A percentile compares a stretch with the other conserved stretches of the same genome.
These are phyloP conservation scores for Prasinococcaceae sp. DNA, from an alignment of 139 green algal species.

Conservation along the genomic window DNA sequence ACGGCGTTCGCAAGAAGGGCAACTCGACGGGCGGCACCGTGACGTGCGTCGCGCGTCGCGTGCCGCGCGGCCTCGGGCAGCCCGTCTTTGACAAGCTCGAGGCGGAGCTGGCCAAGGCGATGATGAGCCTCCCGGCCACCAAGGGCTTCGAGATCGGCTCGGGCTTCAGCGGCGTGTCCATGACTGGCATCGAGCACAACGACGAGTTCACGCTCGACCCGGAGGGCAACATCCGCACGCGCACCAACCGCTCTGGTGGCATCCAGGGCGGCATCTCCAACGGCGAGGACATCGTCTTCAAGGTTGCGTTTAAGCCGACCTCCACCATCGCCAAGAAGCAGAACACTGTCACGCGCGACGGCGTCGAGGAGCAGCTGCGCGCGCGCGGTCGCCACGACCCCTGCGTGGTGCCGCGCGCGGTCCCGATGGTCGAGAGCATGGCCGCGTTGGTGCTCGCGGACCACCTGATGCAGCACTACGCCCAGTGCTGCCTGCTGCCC, in stretches of 20 bases:
- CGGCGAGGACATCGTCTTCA: constrained; percentile 86
- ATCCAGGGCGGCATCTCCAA: constrained; percentile 83
- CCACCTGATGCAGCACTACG: constrained; percentile 82
- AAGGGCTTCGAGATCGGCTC: constrained; percentile 98
- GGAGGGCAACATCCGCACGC: constrained; percentile 60
- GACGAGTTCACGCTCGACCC: constrained; percentile 83
- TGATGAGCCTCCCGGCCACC: constrained; percentile 88
- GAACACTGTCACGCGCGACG: constrained; percentile 32
- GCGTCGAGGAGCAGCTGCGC: constrained; percentile 65
- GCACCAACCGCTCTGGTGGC: constrained; percentile 61
- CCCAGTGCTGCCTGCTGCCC: constrained; percentile 85
- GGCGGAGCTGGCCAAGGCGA: constrained; percentile 87
- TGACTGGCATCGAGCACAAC: constrained; percentile 89
- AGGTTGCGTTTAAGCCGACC: constrained; percentile 97
- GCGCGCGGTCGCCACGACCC: constrained; percentile 85
- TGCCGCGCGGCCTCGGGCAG: constrained; percentile 67
- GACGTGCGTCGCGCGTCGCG: constrained; percentile 83
- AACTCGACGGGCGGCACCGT: constrained; percentile 93
- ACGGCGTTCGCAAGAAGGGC: constrained; percentile 72
- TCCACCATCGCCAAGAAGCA: constrained; percentile 68
- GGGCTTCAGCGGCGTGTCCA: constrained; percentile 64
- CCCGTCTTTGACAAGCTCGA: constrained; percentile 99
- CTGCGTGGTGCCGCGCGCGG: constrained; percentile 89
- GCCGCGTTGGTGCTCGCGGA: constrained; percentile 90
- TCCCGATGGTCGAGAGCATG: constrained; percentile 98